Evolutionary conservation across 179 eudicot species (phyloP).

Genomic region (Spinacia oleracea): DNA sequence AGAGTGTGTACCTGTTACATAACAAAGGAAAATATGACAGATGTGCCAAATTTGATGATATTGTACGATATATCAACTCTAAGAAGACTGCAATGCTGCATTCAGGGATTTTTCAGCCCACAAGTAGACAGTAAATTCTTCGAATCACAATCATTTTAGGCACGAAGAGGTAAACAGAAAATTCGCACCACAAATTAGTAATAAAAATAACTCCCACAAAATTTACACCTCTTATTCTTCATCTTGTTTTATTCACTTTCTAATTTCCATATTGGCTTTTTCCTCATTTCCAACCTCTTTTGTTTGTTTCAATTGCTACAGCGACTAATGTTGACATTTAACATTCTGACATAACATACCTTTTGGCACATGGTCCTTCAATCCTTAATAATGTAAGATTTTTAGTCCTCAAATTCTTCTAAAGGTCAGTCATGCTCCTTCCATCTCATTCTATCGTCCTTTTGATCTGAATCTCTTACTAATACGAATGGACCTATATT

Average conservation of each 20-base stretch:
- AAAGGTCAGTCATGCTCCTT: background rate
- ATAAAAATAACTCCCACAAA: too few relatives aligned
- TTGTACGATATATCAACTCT: background rate
- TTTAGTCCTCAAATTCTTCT: too few relatives aligned
- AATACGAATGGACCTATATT: too few relatives aligned
- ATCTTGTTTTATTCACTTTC: background rate
- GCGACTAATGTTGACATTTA: background rate
- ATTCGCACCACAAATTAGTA: background rate
- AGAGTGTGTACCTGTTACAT: slow-evolving; percentile 65
- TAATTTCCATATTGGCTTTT: background rate
- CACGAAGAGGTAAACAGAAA: background rate
- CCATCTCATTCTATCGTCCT: background rate
- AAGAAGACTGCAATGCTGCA: background rate
- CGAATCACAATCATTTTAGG: background rate
- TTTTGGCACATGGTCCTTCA: background rate
- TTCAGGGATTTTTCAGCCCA: background rate
- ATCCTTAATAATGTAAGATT: too few relatives aligned
- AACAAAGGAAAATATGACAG: background rate
- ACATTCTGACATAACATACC: background rate
- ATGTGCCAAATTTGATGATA: background rate
- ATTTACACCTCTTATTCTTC: background rate
- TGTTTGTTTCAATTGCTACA: background rate
- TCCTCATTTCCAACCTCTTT: background rate
- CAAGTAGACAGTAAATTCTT: background rate
- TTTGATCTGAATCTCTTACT: background rate